phyloP scores from a whole-genome alignment of 2,329 filamentous ascomycete genomes.

The Cryphonectria japonica region DNA sequence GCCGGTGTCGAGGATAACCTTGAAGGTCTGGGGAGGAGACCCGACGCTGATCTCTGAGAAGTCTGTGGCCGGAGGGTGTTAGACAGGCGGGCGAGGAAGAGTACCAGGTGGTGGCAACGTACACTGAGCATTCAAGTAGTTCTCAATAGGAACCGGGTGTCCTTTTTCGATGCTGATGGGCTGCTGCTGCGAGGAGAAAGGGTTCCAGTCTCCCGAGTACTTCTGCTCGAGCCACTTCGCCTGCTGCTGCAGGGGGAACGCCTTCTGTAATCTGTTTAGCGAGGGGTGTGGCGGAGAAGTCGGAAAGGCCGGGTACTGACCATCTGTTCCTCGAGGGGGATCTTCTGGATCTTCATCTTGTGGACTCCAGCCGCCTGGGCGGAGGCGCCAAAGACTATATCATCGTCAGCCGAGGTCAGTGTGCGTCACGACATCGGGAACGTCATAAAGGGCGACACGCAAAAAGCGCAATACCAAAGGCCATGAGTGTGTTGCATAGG shows the following conservation, averaged over 20 bases:
- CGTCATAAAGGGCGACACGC: not conserved
- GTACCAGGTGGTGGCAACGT: constrained; percentile 46
- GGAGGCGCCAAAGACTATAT: constrained; percentile 54
- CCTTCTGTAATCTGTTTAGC: constrained; percentile 56
- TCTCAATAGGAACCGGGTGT: constrained; percentile 87
- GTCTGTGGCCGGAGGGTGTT: constrained; percentile 60
- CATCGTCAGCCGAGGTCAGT: constrained; percentile 21
- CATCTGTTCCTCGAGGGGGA: constrained; percentile 88
- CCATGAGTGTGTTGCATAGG: not conserved
- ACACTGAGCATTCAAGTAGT: constrained; percentile 99
- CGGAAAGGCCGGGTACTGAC: constrained; percentile 55
- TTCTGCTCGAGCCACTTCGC: constrained; percentile 87
- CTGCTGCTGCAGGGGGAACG: constrained; percentile 79
- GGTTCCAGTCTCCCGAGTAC: constrained; percentile 71
- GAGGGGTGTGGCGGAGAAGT: not conserved
- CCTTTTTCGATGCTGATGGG: constrained; percentile 39
- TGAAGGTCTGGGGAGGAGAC: constrained; percentile 91
- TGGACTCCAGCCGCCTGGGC: constrained; percentile 79
- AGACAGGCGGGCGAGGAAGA: constrained; percentile 12
- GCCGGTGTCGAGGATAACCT: constrained; percentile 97
- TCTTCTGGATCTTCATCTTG: constrained; percentile 98
- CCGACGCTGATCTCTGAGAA: constrained; percentile 96
- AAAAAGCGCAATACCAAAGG: not conserved
- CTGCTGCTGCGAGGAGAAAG: constrained; percentile 26
- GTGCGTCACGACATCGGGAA: constrained; percentile 67